Base-by-base conservation (phyloP, 2,329 filamentous ascomycete species). In the Mariannaea sp. region DNA sequence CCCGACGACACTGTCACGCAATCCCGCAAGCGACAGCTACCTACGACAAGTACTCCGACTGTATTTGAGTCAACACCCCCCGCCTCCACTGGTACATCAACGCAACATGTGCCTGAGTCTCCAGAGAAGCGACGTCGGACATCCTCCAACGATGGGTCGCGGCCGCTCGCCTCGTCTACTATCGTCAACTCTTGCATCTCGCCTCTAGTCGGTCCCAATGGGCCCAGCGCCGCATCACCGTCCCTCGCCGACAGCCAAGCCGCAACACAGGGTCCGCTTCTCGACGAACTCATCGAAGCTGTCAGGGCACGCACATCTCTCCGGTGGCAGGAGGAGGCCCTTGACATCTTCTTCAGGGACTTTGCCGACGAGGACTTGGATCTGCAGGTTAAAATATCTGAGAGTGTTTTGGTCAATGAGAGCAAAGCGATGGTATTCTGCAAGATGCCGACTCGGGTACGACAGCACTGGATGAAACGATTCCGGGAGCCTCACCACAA, bases 351-450 rank as follows among this genome's bases (percentile, higher is more conserved):
- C 62, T 84, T 85, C 67, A 73, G 75, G 26, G 81, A 85, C 54
- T 85, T 85, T 62, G 70, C 75, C 12, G 75, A 78, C 41, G 81
- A 84, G 59, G 80, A 84, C 53, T 71, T 79, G 54, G 82, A 85
- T 59, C 65, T 85, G 50, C 82, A 84, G 71, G 72, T 85, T 32
- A 82, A 80, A 67, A 81, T 85, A 27, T 80, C 81, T 0, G 81
- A 85, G 66, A 80, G 80, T 56, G 77, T 81, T 1, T 72, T 85
- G 20, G 77, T 79, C n/a, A 79, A 84, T 58, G 79, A 83, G 57
- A 80, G 79, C 64, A 84, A 82, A 65, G 82, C 82, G 24, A 80
- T 84, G 75, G 76, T 84, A 35, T 85, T 84, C 58, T 83, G 81
- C 71, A 84, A 84, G 70, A 84, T 84, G 80, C 78, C 81, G 0